Percentiles rank a stretch among this genome's conserved stretches.
phyloP scores from a whole-genome alignment of 352 stramenopile species.

The Globisporangium canariense region DNA sequence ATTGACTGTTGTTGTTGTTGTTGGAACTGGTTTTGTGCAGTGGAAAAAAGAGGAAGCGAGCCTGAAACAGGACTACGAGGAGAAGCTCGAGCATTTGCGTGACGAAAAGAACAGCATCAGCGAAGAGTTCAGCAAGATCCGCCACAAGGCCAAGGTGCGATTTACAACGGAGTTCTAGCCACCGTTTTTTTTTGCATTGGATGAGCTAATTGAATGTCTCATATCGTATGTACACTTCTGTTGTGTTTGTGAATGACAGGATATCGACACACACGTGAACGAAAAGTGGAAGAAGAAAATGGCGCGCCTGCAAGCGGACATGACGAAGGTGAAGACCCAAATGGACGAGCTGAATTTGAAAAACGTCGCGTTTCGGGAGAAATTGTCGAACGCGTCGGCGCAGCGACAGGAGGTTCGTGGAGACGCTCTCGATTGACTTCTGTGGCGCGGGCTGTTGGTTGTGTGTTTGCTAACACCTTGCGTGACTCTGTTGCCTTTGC shows the following conservation, averaged over 20 bases:
- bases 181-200: neutral
- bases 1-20: slow-evolving; percentile 4
- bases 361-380: slow-evolving; percentile 71
- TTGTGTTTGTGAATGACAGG: slow-evolving; percentile 20
- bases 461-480: slow-evolving; percentile 2
- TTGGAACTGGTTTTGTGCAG: slow-evolving; percentile 21
- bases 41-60: slow-evolving; percentile 56
- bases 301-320: slow-evolving; percentile 58
- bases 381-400: slow-evolving; percentile 49
- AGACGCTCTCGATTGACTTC: neutral
- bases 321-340: slow-evolving; percentile 62
- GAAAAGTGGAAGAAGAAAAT: slow-evolving; percentile 81
- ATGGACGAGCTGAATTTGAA: slow-evolving; percentile 78
- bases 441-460: neutral
- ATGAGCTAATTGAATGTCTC: neutral
- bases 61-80: slow-evolving; percentile 50
- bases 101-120: slow-evolving; percentile 53
- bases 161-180: neutral
- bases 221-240: neutral
- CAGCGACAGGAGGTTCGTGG: slow-evolving; percentile 68
- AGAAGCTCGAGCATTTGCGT: slow-evolving; percentile 53
- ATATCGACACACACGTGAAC: slow-evolving; percentile 60
- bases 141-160: slow-evolving; percentile 55
- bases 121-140: slow-evolving; percentile 53
- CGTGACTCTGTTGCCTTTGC: neutral